Evolutionary conservation across 257 asterid species (phyloP).

Genomic region (Solanum chilense): DNA sequence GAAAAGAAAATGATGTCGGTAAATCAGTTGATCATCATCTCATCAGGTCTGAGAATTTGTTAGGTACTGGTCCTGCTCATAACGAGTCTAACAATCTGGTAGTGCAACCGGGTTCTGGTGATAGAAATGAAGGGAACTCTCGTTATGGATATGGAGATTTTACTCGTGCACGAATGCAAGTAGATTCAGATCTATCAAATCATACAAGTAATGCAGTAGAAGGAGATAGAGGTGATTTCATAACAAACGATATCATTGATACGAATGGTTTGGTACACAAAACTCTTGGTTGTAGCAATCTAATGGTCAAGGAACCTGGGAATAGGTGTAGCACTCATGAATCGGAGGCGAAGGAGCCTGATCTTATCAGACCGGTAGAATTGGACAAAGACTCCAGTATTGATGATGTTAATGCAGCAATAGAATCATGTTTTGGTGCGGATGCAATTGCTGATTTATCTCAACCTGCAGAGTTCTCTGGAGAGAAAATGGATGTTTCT

Average conservation of each 20-base stretch:
- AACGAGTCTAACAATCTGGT: neutral
- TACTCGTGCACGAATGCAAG: constrained; percentile 7
- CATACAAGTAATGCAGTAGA: neutral
- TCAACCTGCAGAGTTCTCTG: constrained; percentile 11
- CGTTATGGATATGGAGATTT: constrained; percentile 1
- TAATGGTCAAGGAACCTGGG: constrained; percentile 12
- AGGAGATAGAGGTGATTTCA: constrained; percentile 11
- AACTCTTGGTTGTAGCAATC: constrained; percentile 5
- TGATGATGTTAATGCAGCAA: constrained; percentile 30
- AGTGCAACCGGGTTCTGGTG: constrained; percentile 6
- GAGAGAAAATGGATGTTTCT: constrained; percentile 10
- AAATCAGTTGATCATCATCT: constrained; percentile 6
- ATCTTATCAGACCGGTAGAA: constrained; percentile 8
- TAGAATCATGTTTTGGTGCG: constrained; percentile 25
- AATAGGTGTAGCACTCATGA: constrained; percentile 1
- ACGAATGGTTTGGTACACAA: constrained; percentile 16
- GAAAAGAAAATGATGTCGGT: constrained; percentile 5
- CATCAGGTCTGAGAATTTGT: constrained; percentile 10
- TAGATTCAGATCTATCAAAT: constrained; percentile 4
- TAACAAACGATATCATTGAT: constrained; percentile 1
- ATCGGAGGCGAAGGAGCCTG: constrained; percentile 19
- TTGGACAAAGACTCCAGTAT: constrained; percentile 15
- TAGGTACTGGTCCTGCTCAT: constrained; percentile 2
- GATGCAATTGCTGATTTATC: constrained; percentile 30
- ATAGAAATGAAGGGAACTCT: constrained; percentile 8